These are phyloP conservation scores for Escallonia rubra DNA, from an alignment of 129 eudicot species.

Conservation along the genomic window DNA sequence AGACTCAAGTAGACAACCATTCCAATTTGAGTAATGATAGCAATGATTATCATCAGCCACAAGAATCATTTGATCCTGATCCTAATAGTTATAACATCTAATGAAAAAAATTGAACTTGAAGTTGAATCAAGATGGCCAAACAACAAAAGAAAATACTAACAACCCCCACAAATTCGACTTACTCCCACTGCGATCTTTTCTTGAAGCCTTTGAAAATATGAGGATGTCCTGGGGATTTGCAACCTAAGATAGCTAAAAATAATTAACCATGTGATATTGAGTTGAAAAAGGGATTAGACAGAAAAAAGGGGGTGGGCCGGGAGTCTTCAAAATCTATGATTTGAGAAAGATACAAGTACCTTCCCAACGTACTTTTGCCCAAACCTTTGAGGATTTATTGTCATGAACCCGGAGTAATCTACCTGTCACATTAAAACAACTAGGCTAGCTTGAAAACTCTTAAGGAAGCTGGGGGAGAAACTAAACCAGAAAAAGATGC, in stretches of 20 bases:
- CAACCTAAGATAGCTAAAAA: conserved; percentile 50
- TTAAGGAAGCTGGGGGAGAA: neutral
- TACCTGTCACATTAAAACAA: conserved; percentile 45
- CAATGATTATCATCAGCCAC: too few relatives aligned
- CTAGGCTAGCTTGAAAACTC: neutral
- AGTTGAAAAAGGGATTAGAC: neutral
- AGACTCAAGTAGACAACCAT: too few relatives aligned
- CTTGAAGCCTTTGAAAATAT: conserved; percentile 83
- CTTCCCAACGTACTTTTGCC: conserved; percentile 98
- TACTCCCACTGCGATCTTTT: conserved; percentile 56
- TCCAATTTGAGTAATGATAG: too few relatives aligned
- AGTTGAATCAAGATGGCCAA: neutral
- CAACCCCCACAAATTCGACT: conserved; percentile 4
- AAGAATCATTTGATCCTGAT: too few relatives aligned
- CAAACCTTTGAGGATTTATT: conserved; percentile 95
- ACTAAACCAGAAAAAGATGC: neutral
- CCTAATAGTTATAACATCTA: too few relatives aligned
- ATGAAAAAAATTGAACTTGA: too few relatives aligned
- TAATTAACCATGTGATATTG: conserved; percentile 5
- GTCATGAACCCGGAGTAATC: conserved; percentile 98
- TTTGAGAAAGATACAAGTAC: conserved; percentile 31
- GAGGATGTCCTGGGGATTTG: conserved; percentile 97
- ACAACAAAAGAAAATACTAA: conserved; percentile 1
- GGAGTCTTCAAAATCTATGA: neutral
- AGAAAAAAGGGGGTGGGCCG: neutral